Evolutionary conservation across 345 rosid species (phyloP).

Genomic region (Gossypium thurberi): DNA sequence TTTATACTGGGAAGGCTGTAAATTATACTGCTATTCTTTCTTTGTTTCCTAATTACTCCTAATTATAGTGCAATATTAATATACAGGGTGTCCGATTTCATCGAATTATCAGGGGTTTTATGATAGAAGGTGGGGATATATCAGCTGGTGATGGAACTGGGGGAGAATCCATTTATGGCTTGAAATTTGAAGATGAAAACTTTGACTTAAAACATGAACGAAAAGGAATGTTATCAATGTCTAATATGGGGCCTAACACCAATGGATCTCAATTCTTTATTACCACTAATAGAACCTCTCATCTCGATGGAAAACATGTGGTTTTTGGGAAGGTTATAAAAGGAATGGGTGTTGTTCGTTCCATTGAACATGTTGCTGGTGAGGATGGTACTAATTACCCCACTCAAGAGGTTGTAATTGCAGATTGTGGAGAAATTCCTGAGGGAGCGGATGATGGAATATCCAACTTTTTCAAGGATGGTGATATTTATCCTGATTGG

Average conservation of each 20-base stretch:
- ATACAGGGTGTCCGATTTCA: conserved; percentile 77
- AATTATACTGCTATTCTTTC: no score
- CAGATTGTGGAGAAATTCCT: conserved; percentile 73
- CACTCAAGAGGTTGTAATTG: conserved; percentile 46
- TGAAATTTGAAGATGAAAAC: conserved; percentile 86
- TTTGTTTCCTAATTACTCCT: conserved; percentile 1
- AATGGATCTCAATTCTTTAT: conserved; percentile 96
- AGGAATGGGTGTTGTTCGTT: conserved; percentile 92
- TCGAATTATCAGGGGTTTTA: conserved; percentile 74
- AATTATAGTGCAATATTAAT: not conserved
- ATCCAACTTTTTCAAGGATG: conserved; percentile 77
- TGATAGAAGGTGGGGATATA: conserved; percentile 93
- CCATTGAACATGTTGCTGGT: conserved; percentile 59
- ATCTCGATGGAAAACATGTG: conserved; percentile 89
- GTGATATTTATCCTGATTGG: conserved; percentile 87
- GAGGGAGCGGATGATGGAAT: conserved; percentile 76
- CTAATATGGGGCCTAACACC: conserved; percentile 78
- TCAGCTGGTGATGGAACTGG: conserved; percentile 91
- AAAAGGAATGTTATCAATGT: conserved; percentile 97
- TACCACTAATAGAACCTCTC: conserved; percentile 71
- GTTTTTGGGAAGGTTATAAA: conserved; percentile 83
- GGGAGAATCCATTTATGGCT: conserved; percentile 87
- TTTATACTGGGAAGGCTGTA: no score
- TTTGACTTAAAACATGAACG: conserved; percentile 85
- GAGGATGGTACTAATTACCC: conserved; percentile 49